Evolutionary conservation across 495 filamentous ascomycete genomes (phyloP).

Genomic region (Trypethelium eluteriae): DNA sequence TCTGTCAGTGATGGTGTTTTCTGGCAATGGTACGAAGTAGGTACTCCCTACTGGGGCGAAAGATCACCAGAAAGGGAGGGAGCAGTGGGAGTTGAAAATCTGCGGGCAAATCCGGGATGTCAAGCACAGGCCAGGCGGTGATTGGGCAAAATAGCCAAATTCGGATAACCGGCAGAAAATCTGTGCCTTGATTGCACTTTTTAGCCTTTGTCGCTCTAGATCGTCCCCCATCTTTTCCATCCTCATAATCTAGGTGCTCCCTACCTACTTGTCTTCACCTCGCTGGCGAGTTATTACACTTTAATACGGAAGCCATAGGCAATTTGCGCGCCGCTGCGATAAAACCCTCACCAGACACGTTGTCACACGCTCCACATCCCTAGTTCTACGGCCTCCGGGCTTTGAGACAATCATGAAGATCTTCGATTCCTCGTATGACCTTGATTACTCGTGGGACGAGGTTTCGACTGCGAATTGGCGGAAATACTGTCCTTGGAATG

Average conservation of each 20-base stretch:
- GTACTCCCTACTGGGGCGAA: no score
- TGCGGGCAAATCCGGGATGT: neutral
- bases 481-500: slow-evolving; percentile 98
- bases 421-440: slow-evolving; percentile 78
- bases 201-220: neutral
- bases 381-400: neutral
- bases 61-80: no score
- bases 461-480: slow-evolving; percentile 99
- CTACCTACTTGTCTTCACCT: neutral
- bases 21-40: no score
- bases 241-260: no score
- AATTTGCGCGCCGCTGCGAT: neutral
- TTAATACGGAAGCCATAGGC: neutral
- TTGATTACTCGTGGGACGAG: slow-evolving; percentile 96
- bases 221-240: no score
- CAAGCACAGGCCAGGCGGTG: neutral
- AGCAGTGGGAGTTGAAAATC: neutral
- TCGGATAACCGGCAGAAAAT: neutral
- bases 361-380: neutral
- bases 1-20: no score
- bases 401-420: slow-evolving; percentile 65
- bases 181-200: neutral
- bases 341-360: neutral
- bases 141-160: neutral
- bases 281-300: slow-evolving; percentile 1